A percentile compares a stretch with the other conserved stretches of the same genome.
phyloP scores from a whole-genome alignment of 345 rosid genomes.

The Salix purpurea region DNA sequence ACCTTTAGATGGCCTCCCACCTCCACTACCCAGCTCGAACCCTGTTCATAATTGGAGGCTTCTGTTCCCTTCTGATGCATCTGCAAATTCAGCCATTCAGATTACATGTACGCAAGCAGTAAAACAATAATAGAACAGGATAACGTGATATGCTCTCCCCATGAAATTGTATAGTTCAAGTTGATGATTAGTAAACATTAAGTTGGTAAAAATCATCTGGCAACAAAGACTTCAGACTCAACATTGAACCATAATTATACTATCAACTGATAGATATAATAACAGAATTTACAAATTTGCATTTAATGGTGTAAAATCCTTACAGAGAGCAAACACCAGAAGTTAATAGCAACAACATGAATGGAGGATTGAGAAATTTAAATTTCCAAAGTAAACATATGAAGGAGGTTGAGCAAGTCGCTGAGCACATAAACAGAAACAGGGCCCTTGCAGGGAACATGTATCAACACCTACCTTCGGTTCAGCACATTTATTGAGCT shows the following conservation, averaged over 20 bases:
- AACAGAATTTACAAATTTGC: neutral
- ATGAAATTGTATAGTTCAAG: neutral
- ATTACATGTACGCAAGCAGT: neutral
- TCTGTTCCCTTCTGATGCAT: conserved; percentile 58
- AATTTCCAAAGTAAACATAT: neutral
- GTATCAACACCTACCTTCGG: conserved; percentile 44
- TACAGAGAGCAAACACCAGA: neutral
- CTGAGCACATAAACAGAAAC: neutral
- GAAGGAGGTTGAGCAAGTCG: neutral
- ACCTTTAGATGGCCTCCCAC: conserved; percentile 89
- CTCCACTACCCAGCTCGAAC: conserved; percentile 82
- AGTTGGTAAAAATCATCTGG: neutral
- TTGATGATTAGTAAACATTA: neutral
- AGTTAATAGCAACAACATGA: neutral
- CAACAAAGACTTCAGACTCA: neutral
- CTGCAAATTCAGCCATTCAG: conserved; percentile 36
- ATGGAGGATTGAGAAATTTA: conserved; percentile 4
- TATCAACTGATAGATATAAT: neutral
- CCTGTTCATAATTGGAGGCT: conserved; percentile 43
- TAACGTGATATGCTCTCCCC: neutral
- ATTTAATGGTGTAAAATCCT: neutral
- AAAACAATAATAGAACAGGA: neutral
- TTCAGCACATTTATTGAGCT: conserved; percentile 68
- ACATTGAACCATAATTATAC: neutral
- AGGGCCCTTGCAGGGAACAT: neutral